phyloP scores from a whole-genome alignment of 495 filamentous ascomycete genomes.

The Hypoxylon cercidicola region DNA sequence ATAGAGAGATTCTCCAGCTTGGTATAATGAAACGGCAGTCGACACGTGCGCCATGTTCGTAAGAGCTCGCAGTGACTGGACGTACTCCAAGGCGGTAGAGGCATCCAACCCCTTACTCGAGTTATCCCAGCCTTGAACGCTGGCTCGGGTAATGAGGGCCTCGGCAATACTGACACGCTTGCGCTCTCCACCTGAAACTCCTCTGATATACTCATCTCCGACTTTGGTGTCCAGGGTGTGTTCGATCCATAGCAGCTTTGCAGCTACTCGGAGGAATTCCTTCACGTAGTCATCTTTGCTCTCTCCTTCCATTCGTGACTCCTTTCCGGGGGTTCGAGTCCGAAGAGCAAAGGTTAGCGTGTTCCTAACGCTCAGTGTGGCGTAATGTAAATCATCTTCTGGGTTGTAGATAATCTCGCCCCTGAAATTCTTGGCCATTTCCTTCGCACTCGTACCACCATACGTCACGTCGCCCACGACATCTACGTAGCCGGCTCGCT shows the following conservation, averaged over 20 bases:
- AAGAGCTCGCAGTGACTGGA: conserved; percentile 58
- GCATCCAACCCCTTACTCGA: conserved; percentile 61
- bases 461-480: conserved; percentile 72
- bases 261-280: conserved; percentile 74
- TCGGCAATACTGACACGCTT: conserved; percentile 68
- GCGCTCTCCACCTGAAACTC: conserved; percentile 72
- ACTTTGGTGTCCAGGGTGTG: conserved; percentile 87
- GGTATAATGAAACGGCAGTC: conserved; percentile 74
- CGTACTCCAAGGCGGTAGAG: conserved; percentile 60
- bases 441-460: conserved; percentile 67
- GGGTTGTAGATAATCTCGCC: conserved; percentile 69
- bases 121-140: conserved; percentile 63
- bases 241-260: conserved; percentile 77
- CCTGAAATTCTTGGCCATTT: conserved; percentile 52
- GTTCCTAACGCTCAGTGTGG: conserved; percentile 74
- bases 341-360: conserved; percentile 78
- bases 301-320: conserved; percentile 68
- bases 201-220: conserved; percentile 83
- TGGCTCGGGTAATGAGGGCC: conserved; percentile 50
- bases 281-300: conserved; percentile 68
- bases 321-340: conserved; percentile 72
- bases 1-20: conserved; percentile 74
- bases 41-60: conserved; percentile 66
- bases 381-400: conserved; percentile 81
- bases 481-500: conserved; percentile 69